phyloP scores from a whole-genome alignment of 1,284 basidiomycete species.

The Anthracocystis walkeri region DNA sequence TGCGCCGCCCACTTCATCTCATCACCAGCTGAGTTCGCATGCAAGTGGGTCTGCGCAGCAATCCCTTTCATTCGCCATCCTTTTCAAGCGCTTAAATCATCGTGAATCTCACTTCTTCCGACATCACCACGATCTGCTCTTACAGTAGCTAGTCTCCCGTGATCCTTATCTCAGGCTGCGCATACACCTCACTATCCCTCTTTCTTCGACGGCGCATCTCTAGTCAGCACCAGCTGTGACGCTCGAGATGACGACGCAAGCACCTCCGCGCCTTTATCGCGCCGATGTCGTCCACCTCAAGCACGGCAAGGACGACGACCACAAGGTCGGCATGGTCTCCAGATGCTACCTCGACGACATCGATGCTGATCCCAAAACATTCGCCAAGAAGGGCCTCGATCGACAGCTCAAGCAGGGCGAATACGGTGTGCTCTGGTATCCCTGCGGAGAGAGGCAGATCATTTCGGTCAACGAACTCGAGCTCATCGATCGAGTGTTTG shows the following conservation, averaged over 20 bases:
- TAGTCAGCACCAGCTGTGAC: background rate
- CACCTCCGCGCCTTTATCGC: constrained; percentile 24
- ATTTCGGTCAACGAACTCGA: constrained; percentile 77
- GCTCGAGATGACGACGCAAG: constrained; percentile 5
- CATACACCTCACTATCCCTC: background rate
- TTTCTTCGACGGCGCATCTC: background rate
- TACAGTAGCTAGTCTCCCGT: background rate
- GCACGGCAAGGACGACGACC: constrained; percentile 25
- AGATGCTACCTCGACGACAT: constrained; percentile 50
- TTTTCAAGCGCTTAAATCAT: background rate
- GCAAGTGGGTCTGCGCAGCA: background rate
- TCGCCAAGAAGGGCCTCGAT: constrained; percentile 72
- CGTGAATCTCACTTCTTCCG: background rate
- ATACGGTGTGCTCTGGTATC: constrained; percentile 82
- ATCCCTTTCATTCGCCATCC: background rate
- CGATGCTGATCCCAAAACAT: constrained; percentile 23
- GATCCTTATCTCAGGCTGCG: background rate
- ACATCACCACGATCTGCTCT: background rate
- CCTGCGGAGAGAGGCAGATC: constrained; percentile 70
- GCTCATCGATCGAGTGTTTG: constrained; percentile 84
- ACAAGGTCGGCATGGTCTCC: constrained; percentile 49
- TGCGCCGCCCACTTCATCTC: constrained; percentile 9
- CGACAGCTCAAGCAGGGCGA: constrained; percentile 81
- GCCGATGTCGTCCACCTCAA: constrained; percentile 41
- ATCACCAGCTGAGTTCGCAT: constrained; percentile 1